phyloP scores from a whole-genome alignment of 2,329 filamentous ascomycete genomes.

The Lasiodiplodia sp. region DNA sequence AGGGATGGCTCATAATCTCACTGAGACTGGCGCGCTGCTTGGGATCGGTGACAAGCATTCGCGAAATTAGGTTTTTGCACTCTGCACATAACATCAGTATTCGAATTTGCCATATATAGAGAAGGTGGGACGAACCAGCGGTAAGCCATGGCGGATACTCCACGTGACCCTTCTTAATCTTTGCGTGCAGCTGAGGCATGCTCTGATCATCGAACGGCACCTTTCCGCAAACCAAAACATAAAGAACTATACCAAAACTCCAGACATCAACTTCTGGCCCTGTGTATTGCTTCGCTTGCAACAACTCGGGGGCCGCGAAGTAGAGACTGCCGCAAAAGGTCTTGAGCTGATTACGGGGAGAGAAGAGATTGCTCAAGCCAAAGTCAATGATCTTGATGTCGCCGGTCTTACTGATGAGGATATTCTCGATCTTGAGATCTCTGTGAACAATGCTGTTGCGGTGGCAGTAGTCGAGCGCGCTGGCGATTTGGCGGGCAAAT shows the following conservation, averaged over 20 bases:
- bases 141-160: constrained; percentile 96
- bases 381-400: constrained; percentile 99
- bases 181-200: constrained; percentile 97
- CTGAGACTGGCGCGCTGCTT: constrained; percentile 82
- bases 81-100: constrained; percentile 61
- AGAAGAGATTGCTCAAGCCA: constrained; percentile 94
- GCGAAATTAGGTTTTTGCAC: constrained; percentile 88
- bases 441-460: constrained; percentile 98
- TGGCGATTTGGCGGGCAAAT: constrained; percentile 96
- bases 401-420: constrained; percentile 97
- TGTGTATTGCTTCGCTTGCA: constrained; percentile 93
- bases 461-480: constrained; percentile 95
- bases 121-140: constrained; percentile 65
- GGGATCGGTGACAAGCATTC: constrained; percentile 96
- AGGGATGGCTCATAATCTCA: constrained; percentile 94
- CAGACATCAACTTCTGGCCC: constrained; percentile 97
- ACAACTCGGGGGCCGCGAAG: constrained; percentile 92
- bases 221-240: constrained; percentile 95
- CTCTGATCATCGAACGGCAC: constrained; percentile 99
- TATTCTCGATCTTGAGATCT: constrained; percentile 98
- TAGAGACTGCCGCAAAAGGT: constrained; percentile 98
- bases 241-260: constrained; percentile 98
- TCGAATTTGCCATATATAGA: constrained; percentile 24
- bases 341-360: constrained; percentile 83
- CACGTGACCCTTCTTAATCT: constrained; percentile 96